phyloP scores from a whole-genome alignment of 2,329 filamentous ascomycete species.

The Diaporthe batatas region DNA sequence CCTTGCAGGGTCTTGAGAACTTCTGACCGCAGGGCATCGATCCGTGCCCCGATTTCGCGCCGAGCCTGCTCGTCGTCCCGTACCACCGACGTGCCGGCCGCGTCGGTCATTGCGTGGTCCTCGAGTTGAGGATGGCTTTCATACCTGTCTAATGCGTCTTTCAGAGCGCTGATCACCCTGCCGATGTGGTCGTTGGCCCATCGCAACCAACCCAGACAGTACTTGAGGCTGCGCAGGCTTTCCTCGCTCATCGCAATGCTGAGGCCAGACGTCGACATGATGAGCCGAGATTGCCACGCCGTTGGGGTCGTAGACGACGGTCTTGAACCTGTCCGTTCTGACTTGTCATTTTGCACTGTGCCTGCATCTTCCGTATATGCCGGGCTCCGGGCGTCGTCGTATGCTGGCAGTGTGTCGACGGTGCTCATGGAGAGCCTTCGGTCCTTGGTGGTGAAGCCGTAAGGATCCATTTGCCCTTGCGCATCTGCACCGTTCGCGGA shows the following conservation, averaged over 20 bases:
- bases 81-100: slow-evolving; percentile 37
- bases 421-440: slow-evolving; percentile 76
- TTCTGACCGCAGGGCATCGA: slow-evolving; percentile 77
- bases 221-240: slow-evolving; percentile 85
- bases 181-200: slow-evolving; percentile 87
- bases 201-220: slow-evolving; percentile 83
- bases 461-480: slow-evolving; percentile 44
- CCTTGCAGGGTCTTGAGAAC: slow-evolving; percentile 84
- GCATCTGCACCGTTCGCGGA: slow-evolving; percentile 38
- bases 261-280: slow-evolving; percentile 91
- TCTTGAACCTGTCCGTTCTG: slow-evolving; percentile 47
- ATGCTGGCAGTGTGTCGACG: slow-evolving; percentile 83
- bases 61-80: slow-evolving; percentile 50
- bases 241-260: slow-evolving; percentile 93
- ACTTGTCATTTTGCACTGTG: slow-evolving; percentile 13
- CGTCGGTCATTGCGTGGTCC: slow-evolving; percentile 46
- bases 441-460: slow-evolving; percentile 49
- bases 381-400: slow-evolving; percentile 82
- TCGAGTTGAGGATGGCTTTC: slow-evolving; percentile 62
- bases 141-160: slow-evolving; percentile 83
- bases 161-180: slow-evolving; percentile 79
- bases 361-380: slow-evolving; percentile 74
- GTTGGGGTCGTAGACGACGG: slow-evolving; percentile 46
- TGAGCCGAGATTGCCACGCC: slow-evolving; percentile 84
- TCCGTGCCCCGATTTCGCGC: slow-evolving; percentile 69